These are phyloP conservation scores for Globisporangium radiosum DNA, from an alignment of 352 stramenopile species.

Conservation along the genomic window DNA sequence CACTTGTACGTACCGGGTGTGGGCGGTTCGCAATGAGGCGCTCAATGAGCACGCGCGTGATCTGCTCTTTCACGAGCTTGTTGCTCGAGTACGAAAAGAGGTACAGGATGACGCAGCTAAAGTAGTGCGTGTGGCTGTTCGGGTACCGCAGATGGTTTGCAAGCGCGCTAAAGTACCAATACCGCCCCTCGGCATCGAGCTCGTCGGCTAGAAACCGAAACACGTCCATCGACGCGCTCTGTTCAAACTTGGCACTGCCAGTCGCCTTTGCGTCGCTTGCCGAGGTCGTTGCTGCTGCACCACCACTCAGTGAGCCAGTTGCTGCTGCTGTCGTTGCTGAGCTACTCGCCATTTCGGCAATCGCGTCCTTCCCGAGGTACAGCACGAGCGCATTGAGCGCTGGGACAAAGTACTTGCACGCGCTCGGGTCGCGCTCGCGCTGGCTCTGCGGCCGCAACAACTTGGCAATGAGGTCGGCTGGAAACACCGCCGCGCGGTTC, in stretches of 20 bases:
- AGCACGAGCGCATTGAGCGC: slow-evolving; percentile 89
- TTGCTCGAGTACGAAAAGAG: slow-evolving; percentile 96
- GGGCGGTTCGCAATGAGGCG: slow-evolving; percentile 98
- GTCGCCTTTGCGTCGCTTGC: slow-evolving; percentile 9
- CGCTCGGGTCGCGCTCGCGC: slow-evolving; percentile 56
- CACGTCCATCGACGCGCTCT: slow-evolving; percentile 88
- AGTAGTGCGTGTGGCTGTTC: slow-evolving; percentile 99
- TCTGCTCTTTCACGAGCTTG: slow-evolving; percentile 97
- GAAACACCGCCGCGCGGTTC: slow-evolving; percentile 86
- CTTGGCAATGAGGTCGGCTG: slow-evolving; percentile 71
- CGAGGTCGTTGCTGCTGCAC: slow-evolving; percentile 5
- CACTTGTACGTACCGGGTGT: slow-evolving; percentile 77
- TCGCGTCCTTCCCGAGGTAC: slow-evolving; percentile 82
- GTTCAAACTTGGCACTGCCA: slow-evolving; percentile 65
- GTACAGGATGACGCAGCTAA: slow-evolving; percentile 98
- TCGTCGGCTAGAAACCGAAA: slow-evolving; percentile 95
- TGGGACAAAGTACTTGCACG: slow-evolving; percentile 89
- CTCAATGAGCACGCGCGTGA: slow-evolving; percentile 98
- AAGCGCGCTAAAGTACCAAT: slow-evolving; percentile 98
- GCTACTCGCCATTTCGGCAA: slow-evolving; percentile 67
- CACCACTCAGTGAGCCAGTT: too few species aligned
- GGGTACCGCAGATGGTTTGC: slow-evolving; percentile 98
- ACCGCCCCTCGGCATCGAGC: slow-evolving; percentile 93
- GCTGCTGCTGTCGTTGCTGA: neutral
- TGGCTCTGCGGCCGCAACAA: slow-evolving; percentile 54